Base-by-base conservation (phyloP, 148 eudicot species). In the Spergularia bocconei region DNA sequence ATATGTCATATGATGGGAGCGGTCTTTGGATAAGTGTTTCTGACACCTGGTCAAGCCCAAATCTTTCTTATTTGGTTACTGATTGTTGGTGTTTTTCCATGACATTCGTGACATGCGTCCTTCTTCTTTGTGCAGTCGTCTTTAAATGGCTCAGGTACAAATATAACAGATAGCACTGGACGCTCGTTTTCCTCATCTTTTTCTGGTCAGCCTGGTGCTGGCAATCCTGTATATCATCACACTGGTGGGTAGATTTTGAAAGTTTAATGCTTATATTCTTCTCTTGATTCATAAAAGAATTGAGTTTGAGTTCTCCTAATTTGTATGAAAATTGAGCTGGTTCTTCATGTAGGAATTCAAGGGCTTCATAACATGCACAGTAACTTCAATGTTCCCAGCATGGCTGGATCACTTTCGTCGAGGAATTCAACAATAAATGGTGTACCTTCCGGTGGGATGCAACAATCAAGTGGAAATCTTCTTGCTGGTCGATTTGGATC, bases 391-490 rank as follows among this genome's bases (percentile, higher is more conserved):
- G 77, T 82, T 73, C 82, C 87, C 51, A 84, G 78, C 75, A 82
- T 87, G 73, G 79, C 84, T 20, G 88, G 86, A 11, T 59, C 84
- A 72, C 79, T 80, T 72, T 68, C 85, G 36, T 83, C 92, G 70
- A 84, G 92, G 57, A 87, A 80, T 82, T 74, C 88, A 36, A 55
- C 83, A 69, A 79, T 80, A 53, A 82, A 78, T 61, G 80, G 79
- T 57, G 71, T 77, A 75, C 92, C 86, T 81, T 79, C 87, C 52
- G 79, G 81, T 60, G 87, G 87, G 66, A 80, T 87, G 75, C 90
- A 87, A 72, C 92, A 82, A 82, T 82, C 88, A 75, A 55, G 82
- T 50, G 92, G 92, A 77, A 89, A 74, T 78, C 80, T 85, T 67
- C 79, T 85, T 53, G 77, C 75, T 67, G 92, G 92, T 39, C 83